These are phyloP conservation scores for Trichoderma erinaceum DNA, from an alignment of 495 filamentous ascomycete species.

Conservation along the genomic window DNA sequence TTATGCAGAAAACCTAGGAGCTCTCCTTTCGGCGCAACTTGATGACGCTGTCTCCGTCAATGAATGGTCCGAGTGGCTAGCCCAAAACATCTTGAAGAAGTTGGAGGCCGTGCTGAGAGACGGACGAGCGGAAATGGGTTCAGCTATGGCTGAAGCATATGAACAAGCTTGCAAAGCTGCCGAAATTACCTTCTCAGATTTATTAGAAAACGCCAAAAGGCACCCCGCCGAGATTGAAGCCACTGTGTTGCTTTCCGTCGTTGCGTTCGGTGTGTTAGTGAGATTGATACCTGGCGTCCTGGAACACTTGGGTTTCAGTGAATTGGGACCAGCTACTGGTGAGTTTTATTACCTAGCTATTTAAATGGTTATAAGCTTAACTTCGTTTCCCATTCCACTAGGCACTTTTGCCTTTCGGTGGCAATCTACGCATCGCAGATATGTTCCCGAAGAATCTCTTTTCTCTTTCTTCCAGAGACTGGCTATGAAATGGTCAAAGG, in stretches of 20 bases:
- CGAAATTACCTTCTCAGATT: conserved; percentile 13
- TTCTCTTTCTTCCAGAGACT: conserved; percentile 48
- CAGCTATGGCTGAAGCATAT: conserved; percentile 19
- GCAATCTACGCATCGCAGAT: conserved; percentile 17
- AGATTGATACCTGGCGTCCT: conserved; percentile 39
- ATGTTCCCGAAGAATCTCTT: conserved; percentile 42
- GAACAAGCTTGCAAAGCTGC: background rate
- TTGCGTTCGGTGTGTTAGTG: conserved; percentile 47
- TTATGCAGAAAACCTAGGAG: background rate
- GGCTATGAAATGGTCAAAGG: conserved; percentile 35
- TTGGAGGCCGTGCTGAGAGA: background rate
- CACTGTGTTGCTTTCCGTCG: conserved; percentile 25
- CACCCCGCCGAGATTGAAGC: conserved; percentile 22
- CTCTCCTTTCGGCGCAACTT: background rate
- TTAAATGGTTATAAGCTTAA: background rate
- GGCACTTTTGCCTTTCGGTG: background rate
- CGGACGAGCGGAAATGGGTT: background rate
- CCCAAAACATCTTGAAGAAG: background rate
- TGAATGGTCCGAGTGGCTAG: background rate
- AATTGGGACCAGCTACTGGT: conserved; percentile 39
- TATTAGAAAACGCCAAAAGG: conserved; percentile 20
- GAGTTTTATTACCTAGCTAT: background rate
- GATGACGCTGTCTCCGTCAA: background rate
- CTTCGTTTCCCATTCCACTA: background rate
- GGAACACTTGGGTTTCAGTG: conserved; percentile 44